Evolutionary conservation across 257 asterid genomes (phyloP).

Genomic region (Cinchona pubescens): DNA sequence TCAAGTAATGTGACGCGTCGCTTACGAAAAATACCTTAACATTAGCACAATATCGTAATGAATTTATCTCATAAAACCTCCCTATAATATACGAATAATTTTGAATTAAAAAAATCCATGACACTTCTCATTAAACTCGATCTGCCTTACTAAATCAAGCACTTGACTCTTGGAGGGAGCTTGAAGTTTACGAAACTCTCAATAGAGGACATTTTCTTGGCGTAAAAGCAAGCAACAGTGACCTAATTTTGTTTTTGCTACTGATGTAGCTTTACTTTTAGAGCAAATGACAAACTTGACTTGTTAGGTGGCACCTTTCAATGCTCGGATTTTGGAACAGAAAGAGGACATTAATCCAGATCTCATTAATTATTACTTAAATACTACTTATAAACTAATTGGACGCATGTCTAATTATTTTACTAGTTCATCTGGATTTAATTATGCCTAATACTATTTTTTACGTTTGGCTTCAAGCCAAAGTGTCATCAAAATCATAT

Average conservation of each 20-base stretch:
- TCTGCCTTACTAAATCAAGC: neutral
- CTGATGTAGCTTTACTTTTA: neutral
- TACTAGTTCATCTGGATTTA: neutral
- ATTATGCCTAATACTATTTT: neutral
- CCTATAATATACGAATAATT: too few species aligned
- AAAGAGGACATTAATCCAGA: neutral
- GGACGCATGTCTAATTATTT: neutral
- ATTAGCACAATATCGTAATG: too few species aligned
- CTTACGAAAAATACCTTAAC: too few species aligned
- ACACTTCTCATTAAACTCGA: too few species aligned
- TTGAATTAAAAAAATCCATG: too few species aligned
- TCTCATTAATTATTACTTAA: neutral
- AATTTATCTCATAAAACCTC: too few species aligned
- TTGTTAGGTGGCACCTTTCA: conserved; percentile 10
- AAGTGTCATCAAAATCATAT: neutral
- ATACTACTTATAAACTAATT: neutral
- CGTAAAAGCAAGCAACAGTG: conserved; percentile 10
- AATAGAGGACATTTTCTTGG: conserved; percentile 6
- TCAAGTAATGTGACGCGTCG: too few species aligned
- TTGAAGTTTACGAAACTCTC: conserved; percentile 17
- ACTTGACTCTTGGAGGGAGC: neutral
- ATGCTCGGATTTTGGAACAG: conserved; percentile 10
- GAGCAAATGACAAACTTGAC: neutral
- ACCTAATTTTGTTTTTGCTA: neutral
- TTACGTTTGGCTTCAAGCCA: neutral